Evolutionary conservation across 148 eudicot genomes (phyloP).

Genomic region (Silene uniflora): DNA sequence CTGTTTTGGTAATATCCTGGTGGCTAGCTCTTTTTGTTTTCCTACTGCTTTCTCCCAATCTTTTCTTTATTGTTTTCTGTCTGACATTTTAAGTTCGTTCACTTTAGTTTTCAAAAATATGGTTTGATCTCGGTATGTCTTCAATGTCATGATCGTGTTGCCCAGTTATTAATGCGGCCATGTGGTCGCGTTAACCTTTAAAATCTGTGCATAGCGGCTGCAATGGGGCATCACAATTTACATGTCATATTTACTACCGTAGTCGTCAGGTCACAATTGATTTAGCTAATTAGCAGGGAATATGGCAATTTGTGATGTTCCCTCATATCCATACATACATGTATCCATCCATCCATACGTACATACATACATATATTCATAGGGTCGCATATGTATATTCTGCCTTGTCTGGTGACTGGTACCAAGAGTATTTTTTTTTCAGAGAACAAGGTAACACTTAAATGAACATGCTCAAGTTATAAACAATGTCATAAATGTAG

Average conservation of each 20-base stretch:
- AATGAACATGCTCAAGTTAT: not conserved
- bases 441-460: too few relatives aligned
- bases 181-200: not conserved
- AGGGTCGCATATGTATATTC: too few relatives aligned
- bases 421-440: too few relatives aligned
- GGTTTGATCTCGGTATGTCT: not conserved
- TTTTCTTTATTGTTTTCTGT: not conserved
- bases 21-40: slow-evolving; percentile 1
- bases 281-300: not conserved
- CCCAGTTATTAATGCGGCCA: not conserved
- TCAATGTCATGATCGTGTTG: not conserved
- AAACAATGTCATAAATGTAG: not conserved
- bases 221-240: not conserved
- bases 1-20: slow-evolving; percentile 40
- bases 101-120: not conserved
- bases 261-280: not conserved
- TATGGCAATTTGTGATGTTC: too few relatives aligned
- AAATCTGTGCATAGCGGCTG: not conserved
- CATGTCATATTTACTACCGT: not conserved
- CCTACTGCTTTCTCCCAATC: not conserved
- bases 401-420: too few relatives aligned
- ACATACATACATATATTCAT: too few relatives aligned
- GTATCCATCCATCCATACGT: too few relatives aligned
- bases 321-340: too few relatives aligned
- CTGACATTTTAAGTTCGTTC: not conserved